A percentile compares a stretch with the other conserved stretches of the same genome.
Evolutionary conservation across 805 yeast genomes (phyloP).

Genomic region (Wickerhamomyces bovis): DNA sequence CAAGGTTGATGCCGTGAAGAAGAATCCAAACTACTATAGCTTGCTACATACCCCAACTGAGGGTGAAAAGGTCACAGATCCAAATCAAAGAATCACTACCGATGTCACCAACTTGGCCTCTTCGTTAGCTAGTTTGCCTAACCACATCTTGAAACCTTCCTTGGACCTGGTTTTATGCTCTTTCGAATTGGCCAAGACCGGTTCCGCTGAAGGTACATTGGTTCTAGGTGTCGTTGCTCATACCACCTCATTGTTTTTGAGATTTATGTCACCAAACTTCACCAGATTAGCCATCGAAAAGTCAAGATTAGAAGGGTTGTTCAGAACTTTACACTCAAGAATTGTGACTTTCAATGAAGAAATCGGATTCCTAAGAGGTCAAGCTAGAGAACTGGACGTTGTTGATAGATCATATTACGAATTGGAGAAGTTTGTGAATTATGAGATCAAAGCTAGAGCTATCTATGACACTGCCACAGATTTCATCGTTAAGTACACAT

Average conservation of each 20-base stretch:
- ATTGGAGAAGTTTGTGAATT: conserved; percentile 68
- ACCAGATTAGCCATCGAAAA: conserved; percentile 71
- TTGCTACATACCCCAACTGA: conserved; percentile 50
- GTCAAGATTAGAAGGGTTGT: conserved; percentile 78
- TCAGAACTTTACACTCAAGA: conserved; percentile 77
- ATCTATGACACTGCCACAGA: conserved; percentile 81
- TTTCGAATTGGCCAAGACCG: conserved; percentile 49
- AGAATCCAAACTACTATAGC: conserved; percentile 66
- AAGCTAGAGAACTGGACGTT: conserved; percentile 66
- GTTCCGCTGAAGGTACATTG: conserved; percentile 66
- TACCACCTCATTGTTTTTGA: conserved; percentile 65
- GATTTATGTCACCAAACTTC: conserved; percentile 83
- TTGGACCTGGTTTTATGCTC: conserved; percentile 78
- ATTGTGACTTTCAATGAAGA: conserved; percentile 78
- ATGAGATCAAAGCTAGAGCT: conserved; percentile 70
- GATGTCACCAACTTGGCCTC: conserved; percentile 71
- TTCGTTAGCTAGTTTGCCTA: conserved; percentile 68
- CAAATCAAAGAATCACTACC: conserved; percentile 78
- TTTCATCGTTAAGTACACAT: conserved; percentile 82
- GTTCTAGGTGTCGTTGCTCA: conserved; percentile 77
- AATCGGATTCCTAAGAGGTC: conserved; percentile 80
- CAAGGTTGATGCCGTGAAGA: conserved; percentile 27
- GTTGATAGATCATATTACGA: conserved; percentile 79
- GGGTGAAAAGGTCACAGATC: conserved; percentile 49
- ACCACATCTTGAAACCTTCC: conserved; percentile 78